phyloP scores from a whole-genome alignment of 202 grass and related monocot species.

The Bolboschoenoplectus hybrid region DNA sequence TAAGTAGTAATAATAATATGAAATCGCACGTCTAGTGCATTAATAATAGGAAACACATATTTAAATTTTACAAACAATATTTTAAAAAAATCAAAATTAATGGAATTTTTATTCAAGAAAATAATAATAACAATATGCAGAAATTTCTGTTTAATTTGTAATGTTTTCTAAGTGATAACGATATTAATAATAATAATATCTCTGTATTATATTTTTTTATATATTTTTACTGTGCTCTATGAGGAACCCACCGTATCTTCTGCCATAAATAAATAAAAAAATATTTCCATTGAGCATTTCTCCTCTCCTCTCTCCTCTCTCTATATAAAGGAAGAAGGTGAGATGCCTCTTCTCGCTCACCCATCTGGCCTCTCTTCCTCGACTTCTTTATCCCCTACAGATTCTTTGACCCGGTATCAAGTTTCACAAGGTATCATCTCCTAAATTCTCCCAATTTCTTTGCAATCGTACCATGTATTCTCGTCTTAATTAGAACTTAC shows the following conservation, averaged over 20 bases:
- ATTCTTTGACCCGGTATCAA: conserved; percentile 26
- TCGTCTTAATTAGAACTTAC: background rate
- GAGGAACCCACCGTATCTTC: background rate
- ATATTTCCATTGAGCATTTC: background rate
- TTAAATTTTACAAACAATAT: too few relatives aligned
- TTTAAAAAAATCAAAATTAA: too few relatives aligned
- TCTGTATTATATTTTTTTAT: background rate
- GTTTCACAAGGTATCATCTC: conserved; percentile 27
- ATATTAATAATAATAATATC: too few relatives aligned
- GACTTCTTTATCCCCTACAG: background rate
- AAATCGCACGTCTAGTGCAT: too few relatives aligned
- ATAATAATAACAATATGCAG: background rate
- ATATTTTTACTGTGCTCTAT: background rate
- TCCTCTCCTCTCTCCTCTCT: background rate
- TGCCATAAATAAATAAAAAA: background rate
- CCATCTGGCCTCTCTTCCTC: background rate
- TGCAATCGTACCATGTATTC: background rate
- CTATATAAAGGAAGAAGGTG: conserved; percentile 41
- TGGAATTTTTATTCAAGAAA: too few relatives aligned
- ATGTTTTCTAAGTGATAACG: background rate
- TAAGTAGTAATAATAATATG: too few relatives aligned
- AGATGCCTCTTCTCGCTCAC: conserved; percentile 12
- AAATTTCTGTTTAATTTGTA: background rate
- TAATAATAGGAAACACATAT: too few relatives aligned
- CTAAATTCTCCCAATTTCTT: background rate